A percentile compares a stretch with the other conserved stretches of the same genome.
Evolutionary conservation across 352 stramenopile genomes (phyloP).

Genomic region (Pelagophyceae sp.): DNA sequence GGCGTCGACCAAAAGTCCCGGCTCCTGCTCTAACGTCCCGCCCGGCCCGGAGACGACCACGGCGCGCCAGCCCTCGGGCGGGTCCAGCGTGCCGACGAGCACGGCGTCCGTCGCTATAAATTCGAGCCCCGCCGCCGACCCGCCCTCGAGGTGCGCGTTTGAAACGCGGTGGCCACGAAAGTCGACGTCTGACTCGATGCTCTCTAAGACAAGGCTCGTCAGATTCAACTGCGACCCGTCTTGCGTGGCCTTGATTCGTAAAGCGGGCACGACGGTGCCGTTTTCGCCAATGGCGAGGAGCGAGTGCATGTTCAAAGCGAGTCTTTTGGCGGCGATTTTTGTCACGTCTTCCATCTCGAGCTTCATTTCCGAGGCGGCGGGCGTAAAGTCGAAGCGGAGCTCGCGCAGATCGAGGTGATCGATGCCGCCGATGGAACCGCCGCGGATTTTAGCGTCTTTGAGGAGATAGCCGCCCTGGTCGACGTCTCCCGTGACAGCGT

Average conservation of each 20-base stretch:
- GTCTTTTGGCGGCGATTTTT: too few relatives aligned
- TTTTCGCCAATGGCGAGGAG: not conserved
- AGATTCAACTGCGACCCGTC: not conserved
- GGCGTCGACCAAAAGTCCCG: not conserved
- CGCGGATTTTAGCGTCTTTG: conserved; percentile 29
- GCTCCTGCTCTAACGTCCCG: conserved; percentile 47
- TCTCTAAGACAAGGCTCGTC: not conserved
- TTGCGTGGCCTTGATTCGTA: not conserved
- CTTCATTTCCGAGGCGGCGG: not conserved
- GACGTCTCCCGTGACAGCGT: conserved; percentile 34
- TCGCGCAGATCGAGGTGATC: not conserved
- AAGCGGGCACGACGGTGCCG: not conserved
- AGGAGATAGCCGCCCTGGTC: conserved; percentile 35
- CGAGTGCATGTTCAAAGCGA: too few relatives aligned
- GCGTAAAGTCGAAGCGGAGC: not conserved
- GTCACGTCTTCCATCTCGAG: too few relatives aligned
- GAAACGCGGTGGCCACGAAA: not conserved
- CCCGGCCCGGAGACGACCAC: conserved; percentile 60
- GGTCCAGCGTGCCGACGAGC: conserved; percentile 60
- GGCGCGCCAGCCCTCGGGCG: conserved; percentile 56
- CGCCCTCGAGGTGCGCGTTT: conserved; percentile 27
- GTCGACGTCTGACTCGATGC: not conserved
- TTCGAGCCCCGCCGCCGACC: not conserved
- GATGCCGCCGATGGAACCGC: conserved; percentile 34
- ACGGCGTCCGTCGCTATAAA: not conserved